Base-by-base conservation (phyloP, 352 stramenopile species). In the Pythium utonaiense region DNA sequence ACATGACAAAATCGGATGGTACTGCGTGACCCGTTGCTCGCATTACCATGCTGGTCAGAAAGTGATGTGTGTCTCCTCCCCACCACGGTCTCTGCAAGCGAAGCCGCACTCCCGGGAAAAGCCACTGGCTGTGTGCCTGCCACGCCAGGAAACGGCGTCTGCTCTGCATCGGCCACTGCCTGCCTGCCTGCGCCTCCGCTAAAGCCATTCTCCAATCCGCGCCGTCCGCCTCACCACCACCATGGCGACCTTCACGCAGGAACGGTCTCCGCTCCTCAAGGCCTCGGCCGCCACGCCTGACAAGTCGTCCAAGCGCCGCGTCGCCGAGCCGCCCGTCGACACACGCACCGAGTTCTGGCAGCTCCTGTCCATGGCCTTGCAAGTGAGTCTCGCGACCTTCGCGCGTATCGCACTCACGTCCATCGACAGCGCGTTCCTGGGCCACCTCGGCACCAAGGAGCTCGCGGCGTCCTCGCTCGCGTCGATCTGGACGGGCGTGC, bases 351-450 rank as follows among this genome's bases (percentile, higher is more conserved):
- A 93, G 66, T 83, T 93, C 59, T 68, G 73, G 62, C 66, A 74
- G 50, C 75, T 93, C 49, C 71, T 75, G 54, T 88, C 74, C 58
- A 91, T 93, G 80, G 83, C 83, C 41, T 62, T 91, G 52, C 83
- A 93, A 63, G 83, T 93, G 21, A 88, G 75, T 51, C 72, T 93
- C 33, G 83, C 83, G 1, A 93, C 80, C 0, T 86, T 90, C 60
- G 83, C 81, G 19, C 77, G 83, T 0, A 88, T 93, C 60, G 81
- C 77, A 33, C 72, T 93, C 55, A 86, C 78, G 53, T 89, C 83
- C 0, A 82, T 93, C 28, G 83, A 93, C 71, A 83, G 72, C 53
- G 82, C 80, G 19, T 94, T 91, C 58, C 64, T 94, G 40, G 84
- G 84, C 5, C 84, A 94, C 38, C 48, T 92, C 19, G 82, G 82